Evolutionary conservation across 2,329 filamentous ascomycete genomes (phyloP).

Genomic region (Diaporthe nobilis): DNA sequence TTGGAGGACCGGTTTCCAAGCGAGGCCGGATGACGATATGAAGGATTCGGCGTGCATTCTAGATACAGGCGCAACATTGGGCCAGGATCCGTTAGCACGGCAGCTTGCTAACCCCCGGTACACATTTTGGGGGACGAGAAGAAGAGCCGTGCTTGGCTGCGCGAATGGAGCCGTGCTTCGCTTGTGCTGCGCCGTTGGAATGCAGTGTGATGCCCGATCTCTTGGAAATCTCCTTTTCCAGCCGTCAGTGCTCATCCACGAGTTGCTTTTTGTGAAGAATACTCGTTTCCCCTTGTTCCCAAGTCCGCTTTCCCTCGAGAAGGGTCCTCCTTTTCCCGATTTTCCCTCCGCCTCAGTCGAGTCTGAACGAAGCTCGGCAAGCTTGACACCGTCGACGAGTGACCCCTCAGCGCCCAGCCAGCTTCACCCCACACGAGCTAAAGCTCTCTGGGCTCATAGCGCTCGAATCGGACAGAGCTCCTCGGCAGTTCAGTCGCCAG

Average conservation of each 20-base stretch:
- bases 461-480: not conserved
- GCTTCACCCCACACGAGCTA: constrained; percentile 32
- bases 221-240: constrained; percentile 22
- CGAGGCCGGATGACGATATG: constrained; percentile 10
- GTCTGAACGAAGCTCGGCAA: not conserved
- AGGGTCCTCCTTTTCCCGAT: not conserved
- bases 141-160: constrained; percentile 32
- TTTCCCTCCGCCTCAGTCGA: not conserved
- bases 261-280: not conserved
- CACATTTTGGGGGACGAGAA: not conserved
- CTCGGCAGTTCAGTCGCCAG: constrained; percentile 10
- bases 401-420: constrained; percentile 28
- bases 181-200: constrained; percentile 25
- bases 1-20: not conserved
- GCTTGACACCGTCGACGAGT: not conserved
- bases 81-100: constrained; percentile 34
- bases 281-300: not conserved
- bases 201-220: constrained; percentile 15
- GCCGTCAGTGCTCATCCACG: constrained; percentile 7
- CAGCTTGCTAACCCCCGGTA: not conserved
- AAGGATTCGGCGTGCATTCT: constrained; percentile 32
- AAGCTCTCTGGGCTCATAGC: not conserved
- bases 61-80: constrained; percentile 26
- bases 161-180: not conserved
- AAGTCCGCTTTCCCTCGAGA: not conserved